Evolutionary conservation across 192 early-diverging fungal genomes (phyloP).

Genomic region (Coemansia sp.): DNA sequence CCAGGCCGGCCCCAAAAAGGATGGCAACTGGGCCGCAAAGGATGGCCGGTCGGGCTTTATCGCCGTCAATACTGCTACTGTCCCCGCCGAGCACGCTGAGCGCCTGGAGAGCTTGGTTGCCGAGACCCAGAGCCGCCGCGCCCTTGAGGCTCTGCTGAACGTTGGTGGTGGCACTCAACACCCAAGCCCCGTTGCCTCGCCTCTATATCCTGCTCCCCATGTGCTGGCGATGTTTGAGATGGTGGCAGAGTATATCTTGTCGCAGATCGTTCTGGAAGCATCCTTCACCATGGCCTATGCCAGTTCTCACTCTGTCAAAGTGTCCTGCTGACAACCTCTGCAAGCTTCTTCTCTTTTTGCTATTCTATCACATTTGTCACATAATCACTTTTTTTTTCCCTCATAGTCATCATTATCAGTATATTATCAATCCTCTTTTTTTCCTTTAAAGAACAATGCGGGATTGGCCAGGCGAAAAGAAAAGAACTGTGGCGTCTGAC

Average conservation of each 20-base stretch:
- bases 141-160: constrained; percentile 40
- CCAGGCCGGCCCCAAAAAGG: constrained; percentile 35
- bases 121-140: constrained; percentile 34
- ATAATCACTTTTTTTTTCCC: no score
- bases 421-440: neutral
- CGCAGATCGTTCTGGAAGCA: constrained; percentile 40
- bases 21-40: constrained; percentile 48
- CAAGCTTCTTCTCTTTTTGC: neutral
- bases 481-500: constrained; percentile 39
- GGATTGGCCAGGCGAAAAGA: constrained; percentile 54
- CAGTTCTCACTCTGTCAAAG: neutral
- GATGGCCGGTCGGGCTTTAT: constrained; percentile 42
- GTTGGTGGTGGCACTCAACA: constrained; percentile 5
- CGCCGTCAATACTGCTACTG: constrained; percentile 39
- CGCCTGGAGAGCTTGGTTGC: constrained; percentile 20
- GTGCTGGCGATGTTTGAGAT: constrained; percentile 11
- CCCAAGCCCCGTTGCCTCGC: neutral
- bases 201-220: no score
- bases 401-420: no score
- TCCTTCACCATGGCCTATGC: constrained; percentile 29
- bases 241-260: constrained; percentile 29
- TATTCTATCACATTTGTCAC: neutral
- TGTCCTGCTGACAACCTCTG: neutral
- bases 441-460: constrained; percentile 31
- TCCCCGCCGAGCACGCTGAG: constrained; percentile 22